Evolutionary conservation across 2,329 filamentous ascomycete species (phyloP).

Genomic region (Phialocephala sp.): DNA sequence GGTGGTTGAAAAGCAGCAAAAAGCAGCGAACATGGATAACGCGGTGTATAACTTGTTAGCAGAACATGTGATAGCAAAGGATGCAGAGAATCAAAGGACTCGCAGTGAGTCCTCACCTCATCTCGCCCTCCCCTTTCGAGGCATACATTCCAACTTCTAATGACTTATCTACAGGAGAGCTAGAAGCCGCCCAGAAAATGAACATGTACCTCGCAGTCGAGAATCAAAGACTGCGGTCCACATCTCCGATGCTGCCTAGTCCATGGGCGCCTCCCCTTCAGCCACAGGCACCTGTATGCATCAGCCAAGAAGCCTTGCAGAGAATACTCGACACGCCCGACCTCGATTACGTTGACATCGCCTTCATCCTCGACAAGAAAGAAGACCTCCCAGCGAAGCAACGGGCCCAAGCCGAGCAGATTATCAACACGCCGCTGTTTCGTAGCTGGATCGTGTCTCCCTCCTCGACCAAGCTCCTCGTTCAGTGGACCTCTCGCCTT

Average conservation of each 20-base stretch:
- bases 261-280: slow-evolving; percentile 9
- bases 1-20: background rate
- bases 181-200: background rate
- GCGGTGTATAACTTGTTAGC: background rate
- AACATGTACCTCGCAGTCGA: slow-evolving; percentile 13
- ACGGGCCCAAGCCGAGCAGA: slow-evolving; percentile 12
- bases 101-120: background rate
- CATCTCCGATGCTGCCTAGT: slow-evolving; percentile 1
- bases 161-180: slow-evolving; percentile 2
- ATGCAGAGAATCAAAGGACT: background rate
- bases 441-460: slow-evolving; percentile 12
- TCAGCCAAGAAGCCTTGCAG: slow-evolving; percentile 10
- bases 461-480: slow-evolving; percentile 14
- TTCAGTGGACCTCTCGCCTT: slow-evolving; percentile 5
- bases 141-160: slow-evolving; percentile 1
- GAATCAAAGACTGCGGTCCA: slow-evolving; percentile 7
- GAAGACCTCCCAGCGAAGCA: slow-evolving; percentile 7
- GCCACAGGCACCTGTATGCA: slow-evolving; percentile 4
- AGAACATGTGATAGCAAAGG: background rate
- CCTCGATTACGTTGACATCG: slow-evolving; percentile 1
- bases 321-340: slow-evolving; percentile 9
- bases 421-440: slow-evolving; percentile 11
- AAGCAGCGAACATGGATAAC: background rate
- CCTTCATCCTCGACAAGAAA: slow-evolving; percentile 13
- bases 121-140: background rate